Evolutionary conservation across 2,329 filamentous ascomycete genomes (phyloP).

Genomic region (Fusarium sp.): DNA sequence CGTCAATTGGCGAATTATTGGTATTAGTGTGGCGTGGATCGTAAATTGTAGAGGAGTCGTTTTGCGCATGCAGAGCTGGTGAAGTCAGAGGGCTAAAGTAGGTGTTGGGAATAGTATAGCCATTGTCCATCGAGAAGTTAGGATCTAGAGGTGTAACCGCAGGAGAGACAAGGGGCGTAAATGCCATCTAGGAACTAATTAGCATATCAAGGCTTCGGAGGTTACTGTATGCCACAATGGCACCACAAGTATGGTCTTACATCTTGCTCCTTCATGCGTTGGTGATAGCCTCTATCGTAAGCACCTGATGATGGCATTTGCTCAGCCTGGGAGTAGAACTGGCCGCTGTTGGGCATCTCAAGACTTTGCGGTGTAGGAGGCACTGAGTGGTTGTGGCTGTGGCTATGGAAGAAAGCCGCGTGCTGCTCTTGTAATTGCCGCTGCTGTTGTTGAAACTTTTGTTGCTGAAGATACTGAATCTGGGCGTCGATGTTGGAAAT

Average conservation of each 20-base stretch:
- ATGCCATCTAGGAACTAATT: constrained; percentile 69
- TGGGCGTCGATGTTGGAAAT: constrained; percentile 74
- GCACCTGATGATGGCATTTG: constrained; percentile 68
- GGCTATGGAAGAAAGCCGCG: constrained; percentile 66
- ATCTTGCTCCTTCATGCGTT: constrained; percentile 76
- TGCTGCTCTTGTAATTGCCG: constrained; percentile 70
- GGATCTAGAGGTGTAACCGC: constrained; percentile 84
- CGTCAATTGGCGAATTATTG: constrained; percentile 68
- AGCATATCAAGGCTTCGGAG: constrained; percentile 18
- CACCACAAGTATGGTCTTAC: constrained; percentile 55
- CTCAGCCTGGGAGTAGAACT: constrained; percentile 72
- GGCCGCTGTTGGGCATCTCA: constrained; percentile 72
- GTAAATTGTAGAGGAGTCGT: constrained; percentile 41
- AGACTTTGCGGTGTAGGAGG: constrained; percentile 86
- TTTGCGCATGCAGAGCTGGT: constrained; percentile 77
- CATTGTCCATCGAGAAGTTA: constrained; percentile 72
- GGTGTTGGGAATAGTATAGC: constrained; percentile 74
- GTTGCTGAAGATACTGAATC: constrained; percentile 74
- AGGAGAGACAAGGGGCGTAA: constrained; percentile 86
- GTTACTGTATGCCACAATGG: background rate
- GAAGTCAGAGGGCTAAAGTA: constrained; percentile 90
- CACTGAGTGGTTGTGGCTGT: constrained; percentile 72
- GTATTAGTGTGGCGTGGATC: constrained; percentile 52
- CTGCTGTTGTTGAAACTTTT: constrained; percentile 72
- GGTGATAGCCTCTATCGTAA: constrained; percentile 74